Evolutionary conservation across 139 green algal species (phyloP).

Genomic region (Closterium sp.): DNA sequence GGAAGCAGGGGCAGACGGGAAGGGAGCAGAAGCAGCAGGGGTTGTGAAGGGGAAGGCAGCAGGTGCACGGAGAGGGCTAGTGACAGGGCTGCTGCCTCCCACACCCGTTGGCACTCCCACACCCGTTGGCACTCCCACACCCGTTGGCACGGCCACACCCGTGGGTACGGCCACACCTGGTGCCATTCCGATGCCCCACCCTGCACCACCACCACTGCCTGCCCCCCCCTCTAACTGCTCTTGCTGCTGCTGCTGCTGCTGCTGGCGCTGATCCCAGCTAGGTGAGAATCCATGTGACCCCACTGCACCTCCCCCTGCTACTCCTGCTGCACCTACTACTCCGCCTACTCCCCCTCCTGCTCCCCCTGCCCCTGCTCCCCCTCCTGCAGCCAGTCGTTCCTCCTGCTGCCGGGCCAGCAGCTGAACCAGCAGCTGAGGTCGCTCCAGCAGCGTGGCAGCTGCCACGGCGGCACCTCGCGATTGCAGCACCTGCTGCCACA

Average conservation of each 20-base stretch:
- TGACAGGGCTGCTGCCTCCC: not conserved
- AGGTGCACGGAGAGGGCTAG: not conserved
- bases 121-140: not conserved
- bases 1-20: not conserved
- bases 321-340: not conserved
- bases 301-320: too few species aligned
- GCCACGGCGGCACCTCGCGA: not conserved
- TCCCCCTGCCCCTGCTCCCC: not conserved
- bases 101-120: not conserved
- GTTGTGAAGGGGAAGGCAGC: not conserved
- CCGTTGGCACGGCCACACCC: not conserved
- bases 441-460: not conserved
- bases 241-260: not conserved
- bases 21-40: not conserved
- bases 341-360: not conserved
- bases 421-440: not conserved
- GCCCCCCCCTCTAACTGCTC: not conserved
- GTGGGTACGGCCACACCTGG: not conserved
- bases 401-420: not conserved
- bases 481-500: not conserved
- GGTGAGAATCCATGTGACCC: not conserved
- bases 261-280: not conserved
- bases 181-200: not conserved
- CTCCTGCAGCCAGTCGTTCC: not conserved
- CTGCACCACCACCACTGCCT: not conserved